Conservation (phyloP, 1,284 basidiomycete species). For the Vanrija sp. region DNA sequence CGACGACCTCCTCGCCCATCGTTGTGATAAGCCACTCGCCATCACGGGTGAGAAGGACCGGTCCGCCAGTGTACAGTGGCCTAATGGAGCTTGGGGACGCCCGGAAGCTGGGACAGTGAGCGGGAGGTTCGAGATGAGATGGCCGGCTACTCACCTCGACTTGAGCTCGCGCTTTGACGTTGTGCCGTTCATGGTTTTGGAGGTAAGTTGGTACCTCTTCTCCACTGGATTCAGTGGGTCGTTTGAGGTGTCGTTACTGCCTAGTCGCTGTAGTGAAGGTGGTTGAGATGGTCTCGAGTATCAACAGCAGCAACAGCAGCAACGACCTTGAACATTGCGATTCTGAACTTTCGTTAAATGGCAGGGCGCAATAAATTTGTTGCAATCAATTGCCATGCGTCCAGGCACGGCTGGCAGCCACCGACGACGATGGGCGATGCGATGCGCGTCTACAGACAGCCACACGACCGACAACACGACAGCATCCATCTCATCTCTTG, state of each 20-base stretch:
- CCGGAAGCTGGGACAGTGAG: slow-evolving; percentile 35
- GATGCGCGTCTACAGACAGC: not conserved
- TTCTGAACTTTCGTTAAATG: slow-evolving; percentile 9
- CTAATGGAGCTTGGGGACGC: slow-evolving; percentile 46
- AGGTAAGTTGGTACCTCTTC: too few species aligned
- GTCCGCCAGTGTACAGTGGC: slow-evolving; percentile 83
- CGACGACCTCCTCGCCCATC: slow-evolving; percentile 75
- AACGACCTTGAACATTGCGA: too few species aligned
- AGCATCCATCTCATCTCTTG: not conserved
- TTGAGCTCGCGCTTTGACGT: slow-evolving; percentile 35
- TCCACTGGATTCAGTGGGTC: too few species aligned
- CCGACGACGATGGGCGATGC: not conserved
- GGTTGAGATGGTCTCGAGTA: too few species aligned
- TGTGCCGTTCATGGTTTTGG: slow-evolving; percentile 29
- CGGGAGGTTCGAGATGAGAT: not conserved
- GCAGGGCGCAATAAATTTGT: slow-evolving; percentile 1
- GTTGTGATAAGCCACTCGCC: slow-evolving; percentile 78
- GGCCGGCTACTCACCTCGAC: slow-evolving; percentile 30
- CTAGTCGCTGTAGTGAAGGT: too few species aligned
- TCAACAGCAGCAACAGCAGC: too few species aligned
- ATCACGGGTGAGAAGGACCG: slow-evolving; percentile 74
- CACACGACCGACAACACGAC: not conserved
- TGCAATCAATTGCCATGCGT: too few species aligned
- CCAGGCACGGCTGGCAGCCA: not conserved
- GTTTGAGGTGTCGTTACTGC: too few species aligned